A percentile compares a stretch with the other conserved stretches of the same genome.
These are phyloP conservation scores for Gossypium trilobum DNA, from an alignment of 441 rosid species.

Conservation along the genomic window DNA sequence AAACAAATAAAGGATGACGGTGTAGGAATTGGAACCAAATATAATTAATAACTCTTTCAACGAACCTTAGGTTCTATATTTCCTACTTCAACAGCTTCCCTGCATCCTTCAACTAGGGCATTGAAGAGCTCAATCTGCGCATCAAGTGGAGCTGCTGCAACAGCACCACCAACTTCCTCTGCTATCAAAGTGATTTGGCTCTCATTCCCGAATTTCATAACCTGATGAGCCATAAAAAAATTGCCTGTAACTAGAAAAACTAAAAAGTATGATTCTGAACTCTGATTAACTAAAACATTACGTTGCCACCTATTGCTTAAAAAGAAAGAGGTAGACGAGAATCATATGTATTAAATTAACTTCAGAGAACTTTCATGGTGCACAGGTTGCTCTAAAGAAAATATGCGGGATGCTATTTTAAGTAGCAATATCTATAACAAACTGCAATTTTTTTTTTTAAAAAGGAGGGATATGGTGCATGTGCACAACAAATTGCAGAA, in stretches of 20 bases:
- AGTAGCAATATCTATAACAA: conserved; percentile 6
- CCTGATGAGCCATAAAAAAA: conserved; percentile 33
- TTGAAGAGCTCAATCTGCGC: conserved; percentile 89
- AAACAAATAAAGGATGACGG: neutral
- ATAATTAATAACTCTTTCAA: neutral
- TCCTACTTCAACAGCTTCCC: conserved; percentile 63
- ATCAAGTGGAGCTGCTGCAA: conserved; percentile 66
- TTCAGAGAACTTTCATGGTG: neutral
- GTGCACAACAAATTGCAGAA: neutral
- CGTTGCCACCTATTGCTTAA: neutral
- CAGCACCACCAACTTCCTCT: conserved; percentile 78
- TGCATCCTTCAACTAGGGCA: conserved; percentile 79
- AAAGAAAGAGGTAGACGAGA: neutral
- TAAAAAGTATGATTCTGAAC: neutral
- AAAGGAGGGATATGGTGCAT: neutral
- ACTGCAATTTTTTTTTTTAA: neutral
- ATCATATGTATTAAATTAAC: neutral
- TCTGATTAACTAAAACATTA: neutral
- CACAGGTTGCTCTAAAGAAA: neutral
- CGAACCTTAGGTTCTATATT: conserved; percentile 69
- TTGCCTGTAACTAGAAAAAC: neutral
- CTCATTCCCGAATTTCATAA: conserved; percentile 84
- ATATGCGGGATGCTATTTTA: neutral
- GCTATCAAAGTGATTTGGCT: conserved; percentile 64
- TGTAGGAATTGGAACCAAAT: neutral